Evolutionary conservation across 2,329 filamentous ascomycete species (phyloP), one percentile per base, ranked within the genome.

Genomic region (Didymella lethalis): DNA sequence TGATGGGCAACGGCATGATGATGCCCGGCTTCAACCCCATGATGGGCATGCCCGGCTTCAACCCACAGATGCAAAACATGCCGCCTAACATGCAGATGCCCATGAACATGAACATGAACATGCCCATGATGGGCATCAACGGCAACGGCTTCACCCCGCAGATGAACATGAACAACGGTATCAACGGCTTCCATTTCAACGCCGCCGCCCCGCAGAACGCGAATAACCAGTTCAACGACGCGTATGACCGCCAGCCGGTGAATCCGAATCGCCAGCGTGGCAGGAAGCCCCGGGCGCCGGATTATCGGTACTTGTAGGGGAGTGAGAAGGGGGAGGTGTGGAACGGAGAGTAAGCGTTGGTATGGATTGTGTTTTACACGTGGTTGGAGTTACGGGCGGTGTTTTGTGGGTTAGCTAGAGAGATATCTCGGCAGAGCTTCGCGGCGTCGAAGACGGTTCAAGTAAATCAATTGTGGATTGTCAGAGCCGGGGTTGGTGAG

Each of bases 181-280:
- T 32, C 29, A 57, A 62, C 25, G 34, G 25, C 3, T 28, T 28
- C 29, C 34, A 32, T 1, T 36, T 36, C n/a, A 18, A 45, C n/a
- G 47, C 16, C n/a, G 47, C 16, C 20, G 29, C 4, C 4, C 41
- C 38, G 32, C 46, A 62, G 10, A 53, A 58, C 31, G 44, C 70
- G 12, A 73, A 73, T 43, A 12, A 6, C 0, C 77, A 78, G 54
- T 63, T 54, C 23, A 66, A 65, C 28, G 93, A 96, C 57, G 91
- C 95, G 7, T 99, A 99, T 79, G 96, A 98, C 76, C 87, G 95
- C 57, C 94, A 97, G 77, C 95, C 95, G 0, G 91, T 98, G 62
- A 99, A 99, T 74, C 94, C 93, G 2, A 91, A 97, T 74, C 87
- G 95, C 77, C 92, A 93, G 72, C 86, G 90, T 69, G 89, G 92